Evolutionary conservation across 2,329 filamentous ascomycete species (phyloP).

Genomic region (Huntiella bhutanensis): DNA sequence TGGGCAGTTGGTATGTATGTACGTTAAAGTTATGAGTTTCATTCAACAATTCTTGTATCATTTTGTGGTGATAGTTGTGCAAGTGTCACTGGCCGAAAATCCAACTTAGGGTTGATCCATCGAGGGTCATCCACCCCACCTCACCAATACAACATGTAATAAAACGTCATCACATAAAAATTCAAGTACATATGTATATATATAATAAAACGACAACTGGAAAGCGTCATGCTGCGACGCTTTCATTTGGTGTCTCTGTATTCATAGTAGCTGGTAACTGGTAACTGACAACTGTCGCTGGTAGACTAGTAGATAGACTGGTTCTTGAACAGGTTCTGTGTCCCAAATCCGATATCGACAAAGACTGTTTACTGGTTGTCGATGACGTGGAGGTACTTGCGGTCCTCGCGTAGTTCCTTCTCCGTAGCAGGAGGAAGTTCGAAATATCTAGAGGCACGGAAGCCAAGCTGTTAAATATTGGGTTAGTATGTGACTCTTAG

Average conservation of each 20-base stretch:
- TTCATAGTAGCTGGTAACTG: too few relatives aligned
- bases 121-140: too few relatives aligned
- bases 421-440: constrained; percentile 89
- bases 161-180: too few relatives aligned
- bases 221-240: too few relatives aligned
- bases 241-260: too few relatives aligned
- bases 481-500: constrained; percentile 14
- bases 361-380: constrained; percentile 51
- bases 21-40: neutral
- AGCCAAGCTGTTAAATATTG: constrained; percentile 50
- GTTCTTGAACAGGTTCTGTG: neutral
- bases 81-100: neutral
- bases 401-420: constrained; percentile 84
- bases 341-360: neutral
- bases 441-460: constrained; percentile 73
- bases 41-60: neutral
- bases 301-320: too few relatives aligned
- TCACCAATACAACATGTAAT: too few relatives aligned
- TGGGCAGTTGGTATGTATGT: neutral
- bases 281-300: too few relatives aligned
- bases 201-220: too few relatives aligned
- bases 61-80: neutral
- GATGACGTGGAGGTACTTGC: constrained; percentile 88
- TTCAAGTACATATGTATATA: too few relatives aligned
- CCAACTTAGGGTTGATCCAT: neutral